phyloP scores from a whole-genome alignment of 1,284 basidiomycete species.

The Blastosporella zonata region DNA sequence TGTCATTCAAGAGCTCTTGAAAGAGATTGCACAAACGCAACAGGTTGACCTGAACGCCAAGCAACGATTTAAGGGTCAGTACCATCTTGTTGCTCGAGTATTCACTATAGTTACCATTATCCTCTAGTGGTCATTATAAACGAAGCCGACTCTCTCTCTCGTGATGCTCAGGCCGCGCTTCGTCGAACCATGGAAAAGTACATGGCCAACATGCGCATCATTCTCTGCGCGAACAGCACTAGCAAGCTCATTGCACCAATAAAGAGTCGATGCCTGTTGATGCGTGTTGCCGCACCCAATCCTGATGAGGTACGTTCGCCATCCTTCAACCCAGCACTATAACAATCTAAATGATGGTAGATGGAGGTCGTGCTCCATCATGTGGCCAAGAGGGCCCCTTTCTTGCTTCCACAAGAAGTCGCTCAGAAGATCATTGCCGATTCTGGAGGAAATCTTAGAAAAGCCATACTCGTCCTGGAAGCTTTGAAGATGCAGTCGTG shows the following conservation, averaged over 20 bases:
- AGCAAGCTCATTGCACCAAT: conserved; percentile 97
- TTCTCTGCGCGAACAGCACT: conserved; percentile 97
- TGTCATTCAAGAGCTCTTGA: conserved; percentile 95
- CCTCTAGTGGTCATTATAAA: conserved; percentile 93
- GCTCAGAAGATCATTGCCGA: conserved; percentile 75
- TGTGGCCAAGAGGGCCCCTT: conserved; percentile 82
- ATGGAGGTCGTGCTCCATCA: conserved; percentile 79
- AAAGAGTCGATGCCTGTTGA: conserved; percentile 89
- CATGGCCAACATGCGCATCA: conserved; percentile 96
- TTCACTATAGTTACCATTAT: background rate
- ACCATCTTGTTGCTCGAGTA: background rate
- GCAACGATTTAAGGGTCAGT: conserved; percentile 91
- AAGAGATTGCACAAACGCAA: conserved; percentile 99
- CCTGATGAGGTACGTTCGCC: conserved; percentile 63
- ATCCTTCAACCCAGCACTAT: background rate
- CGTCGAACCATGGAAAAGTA: conserved; percentile 99
- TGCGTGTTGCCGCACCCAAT: conserved; percentile 89
- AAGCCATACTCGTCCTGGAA: conserved; percentile 93
- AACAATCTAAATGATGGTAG: conserved; percentile 35
- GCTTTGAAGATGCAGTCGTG: conserved; percentile 94
- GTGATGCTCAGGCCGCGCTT: conserved; percentile 96
- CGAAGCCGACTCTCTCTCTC: conserved; percentile 91
- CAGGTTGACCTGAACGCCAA: conserved; percentile 96
- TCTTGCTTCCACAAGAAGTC: conserved; percentile 77
- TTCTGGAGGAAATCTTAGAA: conserved; percentile 89